These are phyloP conservation scores for Coemansia asiatica DNA, from an alignment of 192 early-diverging fungal genomes.

Conservation along the genomic window DNA sequence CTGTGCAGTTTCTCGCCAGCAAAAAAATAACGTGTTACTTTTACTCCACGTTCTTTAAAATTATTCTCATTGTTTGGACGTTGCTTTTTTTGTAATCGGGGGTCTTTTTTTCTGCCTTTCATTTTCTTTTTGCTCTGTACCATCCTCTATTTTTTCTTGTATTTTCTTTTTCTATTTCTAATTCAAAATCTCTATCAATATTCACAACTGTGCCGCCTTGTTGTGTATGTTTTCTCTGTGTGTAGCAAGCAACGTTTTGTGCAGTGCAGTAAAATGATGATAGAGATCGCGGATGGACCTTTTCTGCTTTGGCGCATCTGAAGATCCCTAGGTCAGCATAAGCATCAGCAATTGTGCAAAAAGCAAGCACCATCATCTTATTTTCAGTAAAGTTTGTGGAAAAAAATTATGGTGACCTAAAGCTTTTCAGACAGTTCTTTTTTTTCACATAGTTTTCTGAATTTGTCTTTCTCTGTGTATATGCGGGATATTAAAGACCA, in stretches of 20 bases:
- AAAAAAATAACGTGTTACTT: background rate
- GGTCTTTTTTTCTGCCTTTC: background rate
- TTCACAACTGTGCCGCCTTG: too few species aligned
- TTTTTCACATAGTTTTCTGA: too few species aligned
- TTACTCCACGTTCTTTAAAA: background rate
- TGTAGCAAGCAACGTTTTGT: too few species aligned
- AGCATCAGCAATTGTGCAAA: background rate
- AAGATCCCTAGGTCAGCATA: background rate
- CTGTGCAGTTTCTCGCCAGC: background rate
- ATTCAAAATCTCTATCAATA: background rate
- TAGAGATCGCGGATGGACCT: background rate
- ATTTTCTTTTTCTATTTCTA: background rate
- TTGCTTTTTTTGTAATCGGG: background rate
- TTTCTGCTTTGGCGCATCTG: background rate
- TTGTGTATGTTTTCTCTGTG: background rate
- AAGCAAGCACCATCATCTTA: background rate
- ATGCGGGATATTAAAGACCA: background rate
- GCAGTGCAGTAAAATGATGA: background rate
- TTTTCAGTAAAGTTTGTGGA: background rate
- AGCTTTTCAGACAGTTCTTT: too few species aligned
- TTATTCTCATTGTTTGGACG: background rate
- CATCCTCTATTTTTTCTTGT: slow-evolving; percentile 1
- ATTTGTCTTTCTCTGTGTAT: background rate
- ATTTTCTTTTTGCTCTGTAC: background rate
- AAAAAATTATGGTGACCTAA: too few species aligned